phyloP scores from a whole-genome alignment of 352 stramenopile genomes.

The Globisporangium yorkense region DNA sequence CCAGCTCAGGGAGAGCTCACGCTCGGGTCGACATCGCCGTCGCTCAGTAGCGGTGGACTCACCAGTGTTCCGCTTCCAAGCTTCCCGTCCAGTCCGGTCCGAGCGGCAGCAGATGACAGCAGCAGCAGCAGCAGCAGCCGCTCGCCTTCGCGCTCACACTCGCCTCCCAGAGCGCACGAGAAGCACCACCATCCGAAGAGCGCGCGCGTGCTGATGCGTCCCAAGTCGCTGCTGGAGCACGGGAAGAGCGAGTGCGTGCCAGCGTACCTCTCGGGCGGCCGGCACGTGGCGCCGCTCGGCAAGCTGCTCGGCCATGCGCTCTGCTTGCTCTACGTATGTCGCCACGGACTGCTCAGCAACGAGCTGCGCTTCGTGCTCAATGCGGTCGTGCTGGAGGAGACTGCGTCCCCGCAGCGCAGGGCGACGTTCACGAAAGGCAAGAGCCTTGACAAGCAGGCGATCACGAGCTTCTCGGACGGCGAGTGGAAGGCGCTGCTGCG shows the following conservation, averaged over 20 bases:
- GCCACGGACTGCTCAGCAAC: slow-evolving; percentile 84
- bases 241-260: slow-evolving; percentile 16
- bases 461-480: slow-evolving; percentile 54
- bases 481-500: slow-evolving; percentile 71
- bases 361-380: slow-evolving; percentile 83
- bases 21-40: too few relatives aligned
- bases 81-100: too few relatives aligned
- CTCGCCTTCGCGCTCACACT: not conserved
- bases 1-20: not conserved
- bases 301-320: slow-evolving; percentile 75
- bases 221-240: not conserved
- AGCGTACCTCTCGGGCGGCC: slow-evolving; percentile 59
- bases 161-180: not conserved
- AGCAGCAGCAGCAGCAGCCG: too few relatives aligned
- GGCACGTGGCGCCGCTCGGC: slow-evolving; percentile 45
- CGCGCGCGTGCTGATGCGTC: not conserved
- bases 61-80: too few relatives aligned
- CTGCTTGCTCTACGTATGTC: slow-evolving; percentile 83
- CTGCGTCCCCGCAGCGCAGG: slow-evolving; percentile 17
- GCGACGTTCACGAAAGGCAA: slow-evolving; percentile 24
- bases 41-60: too few relatives aligned
- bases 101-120: too few relatives aligned
- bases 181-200: slow-evolving; percentile 1
- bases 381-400: slow-evolving; percentile 41
- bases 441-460: slow-evolving; percentile 19